Evolutionary conservation across 78 protist species (phyloP).

Genomic region (Dictyostelium capitatum): DNA sequence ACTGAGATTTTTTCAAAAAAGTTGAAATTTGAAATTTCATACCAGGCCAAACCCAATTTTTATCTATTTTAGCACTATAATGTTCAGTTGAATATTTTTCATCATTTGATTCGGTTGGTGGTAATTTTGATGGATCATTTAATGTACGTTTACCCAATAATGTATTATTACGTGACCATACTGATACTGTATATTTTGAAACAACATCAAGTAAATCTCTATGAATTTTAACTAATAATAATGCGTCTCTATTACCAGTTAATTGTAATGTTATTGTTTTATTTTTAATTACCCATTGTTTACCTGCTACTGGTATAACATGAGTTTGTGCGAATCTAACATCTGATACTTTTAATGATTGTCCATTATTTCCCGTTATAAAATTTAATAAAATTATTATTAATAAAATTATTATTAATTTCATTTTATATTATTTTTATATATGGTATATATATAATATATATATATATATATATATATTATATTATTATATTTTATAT

Average conservation of each 20-base stretch:
- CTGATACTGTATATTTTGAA: too few relatives aligned
- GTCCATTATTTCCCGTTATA: too few relatives aligned
- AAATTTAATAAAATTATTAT: too few relatives aligned
- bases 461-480: too few relatives aligned
- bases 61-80: not conserved
- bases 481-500: too few relatives aligned
- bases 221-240: not conserved
- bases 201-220: not conserved
- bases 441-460: too few relatives aligned
- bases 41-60: not conserved
- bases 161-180: not conserved
- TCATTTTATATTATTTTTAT: too few relatives aligned
- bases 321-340: slow-evolving; percentile 34
- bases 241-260: not conserved
- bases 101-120: slow-evolving; percentile 48
- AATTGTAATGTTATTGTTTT: not conserved
- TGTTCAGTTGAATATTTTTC: not conserved
- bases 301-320: slow-evolving; percentile 34
- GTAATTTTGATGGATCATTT: slow-evolving; percentile 21
- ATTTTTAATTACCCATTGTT: too few relatives aligned
- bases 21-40: not conserved
- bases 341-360: too few relatives aligned
- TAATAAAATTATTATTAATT: too few relatives aligned
- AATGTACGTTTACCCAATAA: not conserved
- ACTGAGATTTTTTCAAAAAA: not conserved